A percentile compares a stretch with the other conserved stretches of the same genome.
Evolutionary conservation across 192 early-diverging fungal genomes (phyloP).

Genomic region (Podila verticillata): DNA sequence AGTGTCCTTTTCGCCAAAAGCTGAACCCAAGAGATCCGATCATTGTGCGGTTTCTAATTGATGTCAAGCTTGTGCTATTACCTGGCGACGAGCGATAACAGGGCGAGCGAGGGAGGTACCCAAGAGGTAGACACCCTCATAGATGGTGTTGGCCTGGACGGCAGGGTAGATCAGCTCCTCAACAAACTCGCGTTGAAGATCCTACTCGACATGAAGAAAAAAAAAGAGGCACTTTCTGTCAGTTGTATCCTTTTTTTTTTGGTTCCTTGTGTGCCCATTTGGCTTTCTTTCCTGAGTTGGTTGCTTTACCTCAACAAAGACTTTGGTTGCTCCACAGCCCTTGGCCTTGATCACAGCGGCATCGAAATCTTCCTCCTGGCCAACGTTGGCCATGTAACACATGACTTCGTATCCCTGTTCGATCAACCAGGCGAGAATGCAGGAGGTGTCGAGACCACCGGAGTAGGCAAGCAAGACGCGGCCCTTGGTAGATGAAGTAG

Average conservation of each 20-base stretch:
- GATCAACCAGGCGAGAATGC: constrained; percentile 98
- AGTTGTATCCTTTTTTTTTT: neutral
- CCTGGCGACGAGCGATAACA: constrained; percentile 82
- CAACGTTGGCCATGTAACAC: constrained; percentile 97
- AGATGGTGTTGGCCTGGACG: constrained; percentile 94
- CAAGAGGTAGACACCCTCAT: constrained; percentile 95
- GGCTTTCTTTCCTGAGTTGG: neutral
- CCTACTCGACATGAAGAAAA: constrained; percentile 53
- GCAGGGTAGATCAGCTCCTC: constrained; percentile 93
- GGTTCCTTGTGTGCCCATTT: neutral
- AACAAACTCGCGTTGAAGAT: constrained; percentile 93
- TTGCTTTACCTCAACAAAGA: constrained; percentile 86
- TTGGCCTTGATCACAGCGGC: constrained; percentile 93
- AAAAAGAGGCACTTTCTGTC: neutral
- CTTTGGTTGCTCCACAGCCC: constrained; percentile 90
- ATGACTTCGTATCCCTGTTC: constrained; percentile 98
- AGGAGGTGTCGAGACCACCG: constrained; percentile 98
- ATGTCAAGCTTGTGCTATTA: constrained; percentile 9
- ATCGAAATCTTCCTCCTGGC: constrained; percentile 99
- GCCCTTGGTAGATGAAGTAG: constrained; percentile 75
- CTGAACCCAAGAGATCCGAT: neutral
- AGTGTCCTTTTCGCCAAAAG: neutral
- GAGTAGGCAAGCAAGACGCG: constrained; percentile 96
- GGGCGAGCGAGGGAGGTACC: constrained; percentile 98
- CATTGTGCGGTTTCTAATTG: no score